These are phyloP conservation scores for Sclerotinia minor DNA, from an alignment of 2,329 filamentous ascomycete genomes.

Conservation along the genomic window DNA sequence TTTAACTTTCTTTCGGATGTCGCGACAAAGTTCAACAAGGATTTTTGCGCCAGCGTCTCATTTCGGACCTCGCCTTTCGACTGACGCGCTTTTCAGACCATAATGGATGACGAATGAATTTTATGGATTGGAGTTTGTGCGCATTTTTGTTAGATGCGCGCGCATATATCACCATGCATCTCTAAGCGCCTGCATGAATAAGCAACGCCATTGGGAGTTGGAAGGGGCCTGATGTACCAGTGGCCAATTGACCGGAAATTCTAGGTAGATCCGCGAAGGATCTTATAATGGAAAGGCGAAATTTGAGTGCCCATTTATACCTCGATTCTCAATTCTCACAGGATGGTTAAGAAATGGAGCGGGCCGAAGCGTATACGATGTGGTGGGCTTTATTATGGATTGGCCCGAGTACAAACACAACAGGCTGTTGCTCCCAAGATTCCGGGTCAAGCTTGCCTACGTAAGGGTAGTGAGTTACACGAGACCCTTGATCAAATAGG, in stretches of 20 bases:
- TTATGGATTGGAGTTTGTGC: constrained; percentile 7
- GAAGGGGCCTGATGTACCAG: neutral
- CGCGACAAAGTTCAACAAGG: constrained; percentile 18
- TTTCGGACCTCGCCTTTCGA: constrained; percentile 5
- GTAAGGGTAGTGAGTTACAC: constrained; percentile 9
- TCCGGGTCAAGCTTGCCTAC: constrained; percentile 26
- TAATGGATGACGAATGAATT: constrained; percentile 3
- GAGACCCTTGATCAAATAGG: constrained; percentile 4
- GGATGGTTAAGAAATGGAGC: constrained; percentile 10
- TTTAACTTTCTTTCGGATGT: constrained; percentile 15
- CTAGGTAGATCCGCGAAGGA: constrained; percentile 13
- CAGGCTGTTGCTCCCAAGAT: constrained; percentile 23
- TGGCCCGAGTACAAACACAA: constrained; percentile 22
- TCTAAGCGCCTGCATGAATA: constrained; percentile 27
- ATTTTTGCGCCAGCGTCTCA: constrained; percentile 16
- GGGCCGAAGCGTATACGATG: constrained; percentile 21
- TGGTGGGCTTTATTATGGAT: constrained; percentile 16
- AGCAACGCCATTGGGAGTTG: constrained; percentile 12
- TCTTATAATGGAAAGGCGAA: neutral
- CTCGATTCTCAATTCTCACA: constrained; percentile 4
- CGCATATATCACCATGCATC: constrained; percentile 25
- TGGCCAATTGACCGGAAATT: constrained; percentile 10
- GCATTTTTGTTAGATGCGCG: constrained; percentile 24
- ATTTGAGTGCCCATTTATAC: neutral
- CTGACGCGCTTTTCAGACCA: constrained; percentile 6